Percentiles rank a stretch among this genome's conserved stretches.
phyloP scores from a whole-genome alignment of 1,284 basidiomycete genomes.

The Ceratobasidium sp. region DNA sequence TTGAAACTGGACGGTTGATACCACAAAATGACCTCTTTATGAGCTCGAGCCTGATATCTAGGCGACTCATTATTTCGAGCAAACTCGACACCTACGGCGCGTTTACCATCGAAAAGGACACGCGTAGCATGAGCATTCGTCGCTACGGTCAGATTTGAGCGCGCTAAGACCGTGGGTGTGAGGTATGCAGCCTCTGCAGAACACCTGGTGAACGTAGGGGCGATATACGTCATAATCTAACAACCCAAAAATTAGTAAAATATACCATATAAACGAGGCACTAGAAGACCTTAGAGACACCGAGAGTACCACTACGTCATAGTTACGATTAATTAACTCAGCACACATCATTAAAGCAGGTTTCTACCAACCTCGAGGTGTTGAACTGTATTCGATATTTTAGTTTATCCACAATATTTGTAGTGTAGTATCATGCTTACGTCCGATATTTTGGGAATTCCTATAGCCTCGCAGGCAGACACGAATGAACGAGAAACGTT shows the following conservation, averaged over 20 bases:
- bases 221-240: slow-evolving; percentile 30
- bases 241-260: neutral
- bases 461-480: slow-evolving; percentile 42
- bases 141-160: slow-evolving; percentile 69
- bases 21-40: slow-evolving; percentile 66
- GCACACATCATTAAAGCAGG: neutral
- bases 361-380: slow-evolving; percentile 46
- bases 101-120: slow-evolving; percentile 53
- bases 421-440: neutral
- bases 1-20: neutral
- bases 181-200: slow-evolving; percentile 67
- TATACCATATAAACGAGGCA: neutral
- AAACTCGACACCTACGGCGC: slow-evolving; percentile 69
- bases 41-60: slow-evolving; percentile 56
- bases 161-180: slow-evolving; percentile 63
- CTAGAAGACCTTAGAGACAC: slow-evolving; percentile 58
- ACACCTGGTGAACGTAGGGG: neutral
- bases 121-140: slow-evolving; percentile 62
- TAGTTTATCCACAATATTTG: neutral
- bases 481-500: slow-evolving; percentile 8
- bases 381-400: slow-evolving; percentile 53
- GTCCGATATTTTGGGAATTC: slow-evolving; percentile 31
- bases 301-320: slow-evolving; percentile 55
- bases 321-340: neutral
- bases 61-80: slow-evolving; percentile 47